Percentiles rank a stretch among this genome's conserved stretches.
Conservation (phyloP, 2,329 filamentous ascomycete species). For the Scortechinia acanthostroma region DNA sequence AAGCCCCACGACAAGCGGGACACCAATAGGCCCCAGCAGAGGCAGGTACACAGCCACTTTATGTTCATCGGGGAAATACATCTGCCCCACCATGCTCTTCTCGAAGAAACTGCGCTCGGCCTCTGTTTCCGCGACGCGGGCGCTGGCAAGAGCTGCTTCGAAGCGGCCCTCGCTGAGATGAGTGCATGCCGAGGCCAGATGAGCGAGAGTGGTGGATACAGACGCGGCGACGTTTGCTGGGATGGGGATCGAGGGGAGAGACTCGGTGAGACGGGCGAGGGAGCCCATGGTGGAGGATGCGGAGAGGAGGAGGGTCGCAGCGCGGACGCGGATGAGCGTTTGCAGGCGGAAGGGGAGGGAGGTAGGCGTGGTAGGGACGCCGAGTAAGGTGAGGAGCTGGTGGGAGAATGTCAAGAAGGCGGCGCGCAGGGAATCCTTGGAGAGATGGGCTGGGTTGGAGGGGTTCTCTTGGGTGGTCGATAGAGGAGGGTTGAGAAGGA, state of each 20-base stretch:
- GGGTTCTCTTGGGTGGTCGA: constrained; percentile 6
- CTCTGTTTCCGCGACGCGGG: constrained; percentile 56
- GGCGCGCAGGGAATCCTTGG: constrained; percentile 44
- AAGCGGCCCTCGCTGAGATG: constrained; percentile 27
- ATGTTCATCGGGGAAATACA: constrained; percentile 74
- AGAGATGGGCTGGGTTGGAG: constrained; percentile 25
- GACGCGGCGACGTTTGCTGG: constrained; percentile 62
- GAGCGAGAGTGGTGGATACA: constrained; percentile 51
- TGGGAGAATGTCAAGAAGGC: constrained; percentile 65
- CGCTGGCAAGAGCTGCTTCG: constrained; percentile 48
- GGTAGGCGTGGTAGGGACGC: constrained; percentile 47
- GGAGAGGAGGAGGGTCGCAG: constrained; percentile 58
- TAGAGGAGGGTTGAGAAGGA: constrained; percentile 35
- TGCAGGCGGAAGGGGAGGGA: constrained; percentile 61
- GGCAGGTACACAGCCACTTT: constrained; percentile 71
- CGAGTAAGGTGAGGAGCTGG: constrained; percentile 62
- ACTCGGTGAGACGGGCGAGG: constrained; percentile 57
- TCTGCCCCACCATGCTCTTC: constrained; percentile 71
- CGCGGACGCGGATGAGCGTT: constrained; percentile 57
- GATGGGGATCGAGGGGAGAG: constrained; percentile 64
- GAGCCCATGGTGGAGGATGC: constrained; percentile 67
- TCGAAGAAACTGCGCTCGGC: constrained; percentile 72
- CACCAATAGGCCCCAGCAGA: constrained; percentile 64
- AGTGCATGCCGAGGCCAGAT: constrained; percentile 51
- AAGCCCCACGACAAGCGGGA: constrained; percentile 59